A percentile compares a stretch with the other conserved stretches of the same genome.
Conservation (phyloP, 2,329 filamentous ascomycete genomes). For the Trichophyton equinum region DNA sequence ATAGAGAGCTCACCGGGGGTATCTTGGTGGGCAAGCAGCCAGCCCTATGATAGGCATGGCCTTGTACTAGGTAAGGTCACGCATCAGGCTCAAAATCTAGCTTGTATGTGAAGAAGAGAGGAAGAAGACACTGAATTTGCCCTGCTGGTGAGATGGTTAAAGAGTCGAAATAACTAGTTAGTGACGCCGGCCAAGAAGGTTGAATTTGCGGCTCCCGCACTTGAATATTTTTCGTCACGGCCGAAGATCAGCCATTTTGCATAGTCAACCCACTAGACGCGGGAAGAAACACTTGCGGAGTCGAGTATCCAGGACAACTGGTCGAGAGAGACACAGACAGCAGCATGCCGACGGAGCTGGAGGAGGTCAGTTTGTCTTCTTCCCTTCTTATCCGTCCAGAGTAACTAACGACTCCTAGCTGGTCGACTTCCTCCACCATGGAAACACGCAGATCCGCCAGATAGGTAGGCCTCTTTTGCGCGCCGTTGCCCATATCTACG, state of each 20-base stretch:
- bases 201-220: not conserved
- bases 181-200: not conserved
- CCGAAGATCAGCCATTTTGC: too few species aligned
- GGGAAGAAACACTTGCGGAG: not conserved
- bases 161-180: too few species aligned
- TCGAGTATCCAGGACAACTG: not conserved
- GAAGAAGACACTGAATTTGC: too few species aligned
- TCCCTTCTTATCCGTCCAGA: conserved; percentile 7
- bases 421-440: conserved; percentile 84
- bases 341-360: conserved; percentile 61
- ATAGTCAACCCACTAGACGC: not conserved
- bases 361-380: conserved; percentile 47
- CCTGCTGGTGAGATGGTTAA: too few species aligned
- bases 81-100: too few species aligned
- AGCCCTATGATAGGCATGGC: too few species aligned
- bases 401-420: conserved; percentile 43
- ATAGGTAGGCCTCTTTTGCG: conserved; percentile 42
- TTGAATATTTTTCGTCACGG: too few species aligned
- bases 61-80: too few species aligned
- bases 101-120: too few species aligned
- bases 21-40: too few species aligned
- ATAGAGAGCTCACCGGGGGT: too few species aligned
- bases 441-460: conserved; percentile 79
- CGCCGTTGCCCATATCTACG: conserved; percentile 11
- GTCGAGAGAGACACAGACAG: not conserved